Evolutionary conservation across 164 flowering plant genomes (phyloP), one percentile per base, ranked within the genome.

Genomic region (Aristolochia fimbriata): DNA sequence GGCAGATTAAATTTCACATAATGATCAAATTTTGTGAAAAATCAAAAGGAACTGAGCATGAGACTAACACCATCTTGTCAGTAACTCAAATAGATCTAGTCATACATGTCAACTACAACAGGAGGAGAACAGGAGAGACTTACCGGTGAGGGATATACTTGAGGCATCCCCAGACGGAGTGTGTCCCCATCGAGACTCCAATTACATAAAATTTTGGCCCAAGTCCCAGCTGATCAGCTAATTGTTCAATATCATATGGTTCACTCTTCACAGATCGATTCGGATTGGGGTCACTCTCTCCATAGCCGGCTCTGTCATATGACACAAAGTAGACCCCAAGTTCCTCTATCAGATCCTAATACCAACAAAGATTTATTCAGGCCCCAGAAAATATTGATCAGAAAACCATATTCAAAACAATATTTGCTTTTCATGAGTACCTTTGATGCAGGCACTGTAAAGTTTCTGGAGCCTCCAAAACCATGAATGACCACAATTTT

Each of bases 131-230:
- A 10, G 43, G 43, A 10, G 43, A 37, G 43, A 37, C 1, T 37
- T 81, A 84, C 96, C 96, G 72, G 70, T 86, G 86, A 60, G 90
- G 86, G 11, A 88, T 82, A 62, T 88, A 79, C 59, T 85, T 82
- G 70, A 88, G 85, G 69, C 84, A 78, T 60, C 74, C 50, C 92
- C 92, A 86, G 31, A 72, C 30, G 10, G 63, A 64, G 49, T 80
- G 76, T 11, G 90, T 90, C 0, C 96, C 96, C 86, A 86, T 77
- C 22, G 96, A 88, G 53, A 58, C 63, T 14, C 88, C 92, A 51
- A 79, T 43, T 11, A 82, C 72, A 62, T 82, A 85, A 46, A 88
- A 85, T 49, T 77, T 83, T 57, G 78, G 64, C 31, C 89, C 88
- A 0, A 88, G 67, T 27, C 57, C 78, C 70, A 88, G 62, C 57